phyloP scores from a whole-genome alignment of 495 filamentous ascomycete species.

The Podospora pseudocomata region DNA sequence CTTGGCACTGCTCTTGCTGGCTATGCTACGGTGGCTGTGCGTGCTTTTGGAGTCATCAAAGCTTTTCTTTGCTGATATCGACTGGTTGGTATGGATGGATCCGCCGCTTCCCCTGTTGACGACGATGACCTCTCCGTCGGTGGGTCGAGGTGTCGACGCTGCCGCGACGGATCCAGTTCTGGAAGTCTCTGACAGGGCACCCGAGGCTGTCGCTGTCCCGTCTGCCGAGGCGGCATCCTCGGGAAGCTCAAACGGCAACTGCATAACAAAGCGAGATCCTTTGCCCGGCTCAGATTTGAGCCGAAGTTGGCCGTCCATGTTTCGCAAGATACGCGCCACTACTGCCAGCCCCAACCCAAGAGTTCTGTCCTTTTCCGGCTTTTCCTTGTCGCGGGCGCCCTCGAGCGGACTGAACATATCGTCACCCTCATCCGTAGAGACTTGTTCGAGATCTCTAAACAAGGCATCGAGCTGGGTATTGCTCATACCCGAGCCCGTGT shows the following conservation, averaged over 20 bases:
- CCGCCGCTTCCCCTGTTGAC: conserved; percentile 43
- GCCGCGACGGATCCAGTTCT: conserved; percentile 13
- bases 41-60: conserved; percentile 44
- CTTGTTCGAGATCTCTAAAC: conserved; percentile 86
- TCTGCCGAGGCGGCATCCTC: conserved; percentile 35
- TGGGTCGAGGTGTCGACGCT: conserved; percentile 25
- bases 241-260: conserved; percentile 64
- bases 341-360: conserved; percentile 83
- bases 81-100: conserved; percentile 15
- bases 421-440: conserved; percentile 57
- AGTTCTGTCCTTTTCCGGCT: conserved; percentile 32
- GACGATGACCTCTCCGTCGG: conserved; percentile 55
- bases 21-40: conserved; percentile 51
- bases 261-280: conserved; percentile 77
- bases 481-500: conserved; percentile 79
- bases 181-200: conserved; percentile 8
- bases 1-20: conserved; percentile 43
- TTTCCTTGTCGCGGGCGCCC: conserved; percentile 23
- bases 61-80: conserved; percentile 29
- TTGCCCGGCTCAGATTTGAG: conserved; percentile 84
- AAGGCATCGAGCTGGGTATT: conserved; percentile 66
- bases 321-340: conserved; percentile 79
- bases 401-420: conserved; percentile 31
- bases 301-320: conserved; percentile 85
- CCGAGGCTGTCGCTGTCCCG: conserved; percentile 6